Percentiles rank a stretch among this genome's conserved stretches.
Evolutionary conservation across 73 alveolate species (phyloP).

Genomic region (Stentor roeselii): DNA sequence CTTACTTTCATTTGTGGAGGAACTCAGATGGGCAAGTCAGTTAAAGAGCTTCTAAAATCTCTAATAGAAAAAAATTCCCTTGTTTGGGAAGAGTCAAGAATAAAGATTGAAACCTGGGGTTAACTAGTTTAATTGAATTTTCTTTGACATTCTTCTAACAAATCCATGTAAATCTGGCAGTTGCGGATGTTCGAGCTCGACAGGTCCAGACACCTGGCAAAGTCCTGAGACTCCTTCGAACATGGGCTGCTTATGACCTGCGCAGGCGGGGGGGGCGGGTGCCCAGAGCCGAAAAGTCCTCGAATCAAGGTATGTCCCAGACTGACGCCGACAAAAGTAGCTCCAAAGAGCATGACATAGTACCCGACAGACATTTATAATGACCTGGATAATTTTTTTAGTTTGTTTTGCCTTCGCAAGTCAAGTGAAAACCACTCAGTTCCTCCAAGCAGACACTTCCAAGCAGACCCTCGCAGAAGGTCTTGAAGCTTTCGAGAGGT

Average conservation of each 20-base stretch:
- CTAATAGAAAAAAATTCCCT: not conserved
- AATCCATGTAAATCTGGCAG: not conserved
- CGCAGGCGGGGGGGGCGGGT: not conserved
- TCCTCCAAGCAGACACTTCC: not conserved
- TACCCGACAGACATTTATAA: not conserved
- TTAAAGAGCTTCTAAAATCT: not conserved
- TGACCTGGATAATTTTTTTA: not conserved
- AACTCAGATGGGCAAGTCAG: not conserved
- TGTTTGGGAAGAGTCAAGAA: not conserved
- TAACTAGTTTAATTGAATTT: not conserved
- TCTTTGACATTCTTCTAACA: not conserved
- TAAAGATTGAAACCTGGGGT: not conserved
- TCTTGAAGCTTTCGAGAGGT: not conserved
- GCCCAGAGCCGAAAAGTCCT: not conserved
- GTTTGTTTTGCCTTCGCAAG: not conserved
- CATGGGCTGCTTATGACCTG: too few species aligned
- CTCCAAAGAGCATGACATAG: not conserved
- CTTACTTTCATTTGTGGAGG: not conserved
- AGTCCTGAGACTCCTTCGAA: not conserved
- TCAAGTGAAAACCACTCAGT: not conserved
- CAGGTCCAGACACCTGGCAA: not conserved
- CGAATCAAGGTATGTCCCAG: not conserved
- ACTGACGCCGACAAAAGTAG: not conserved
- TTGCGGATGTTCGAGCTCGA: not conserved
- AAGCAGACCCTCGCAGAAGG: not conserved